These are phyloP conservation scores for Avena atlantica DNA, from an alignment of 176 grass and related monocot genomes.

Conservation along the genomic window DNA sequence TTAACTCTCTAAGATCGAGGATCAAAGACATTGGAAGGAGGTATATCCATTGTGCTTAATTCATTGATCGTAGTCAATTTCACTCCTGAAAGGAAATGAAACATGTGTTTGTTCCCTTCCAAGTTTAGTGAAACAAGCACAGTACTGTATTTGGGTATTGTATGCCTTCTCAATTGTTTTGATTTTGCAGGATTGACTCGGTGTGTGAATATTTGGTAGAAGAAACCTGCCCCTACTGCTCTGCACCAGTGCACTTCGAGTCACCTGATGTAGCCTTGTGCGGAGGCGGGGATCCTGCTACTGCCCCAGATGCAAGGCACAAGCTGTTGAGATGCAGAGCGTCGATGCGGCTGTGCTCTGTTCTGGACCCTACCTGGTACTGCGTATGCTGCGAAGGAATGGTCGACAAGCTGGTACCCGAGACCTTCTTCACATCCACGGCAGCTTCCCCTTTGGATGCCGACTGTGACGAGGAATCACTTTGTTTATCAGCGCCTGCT, in stretches of 20 bases:
- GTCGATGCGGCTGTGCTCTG: constrained; percentile 56
- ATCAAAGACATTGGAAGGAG: constrained; percentile 62
- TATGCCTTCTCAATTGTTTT: not conserved
- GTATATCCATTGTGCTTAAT: constrained; percentile 29
- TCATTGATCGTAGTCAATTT: not conserved
- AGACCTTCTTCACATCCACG: constrained; percentile 51
- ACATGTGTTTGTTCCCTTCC: not conserved
- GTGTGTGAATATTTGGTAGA: constrained; percentile 49
- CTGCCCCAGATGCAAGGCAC: constrained; percentile 49
- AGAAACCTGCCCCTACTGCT: constrained; percentile 78
- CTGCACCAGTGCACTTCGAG: constrained; percentile 54
- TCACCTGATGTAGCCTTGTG: constrained; percentile 61
- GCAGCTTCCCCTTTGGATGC: constrained; percentile 32
- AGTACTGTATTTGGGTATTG: not conserved
- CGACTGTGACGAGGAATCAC: constrained; percentile 23
- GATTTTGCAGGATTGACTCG: constrained; percentile 41
- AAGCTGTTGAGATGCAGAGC: constrained; percentile 58
- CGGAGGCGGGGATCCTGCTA: constrained; percentile 15
- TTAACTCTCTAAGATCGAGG: constrained; percentile 57
- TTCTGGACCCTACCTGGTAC: constrained; percentile 56
- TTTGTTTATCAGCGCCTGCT: not conserved
- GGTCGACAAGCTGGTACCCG: constrained; percentile 52
- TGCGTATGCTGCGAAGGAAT: constrained; percentile 59
- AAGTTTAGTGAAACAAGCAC: not conserved
- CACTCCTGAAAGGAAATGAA: not conserved